Evolutionary conservation across 2,329 filamentous ascomycete genomes (phyloP), one percentile per base, ranked within the genome.

Genomic region (Pestalotiopsis fici): DNA sequence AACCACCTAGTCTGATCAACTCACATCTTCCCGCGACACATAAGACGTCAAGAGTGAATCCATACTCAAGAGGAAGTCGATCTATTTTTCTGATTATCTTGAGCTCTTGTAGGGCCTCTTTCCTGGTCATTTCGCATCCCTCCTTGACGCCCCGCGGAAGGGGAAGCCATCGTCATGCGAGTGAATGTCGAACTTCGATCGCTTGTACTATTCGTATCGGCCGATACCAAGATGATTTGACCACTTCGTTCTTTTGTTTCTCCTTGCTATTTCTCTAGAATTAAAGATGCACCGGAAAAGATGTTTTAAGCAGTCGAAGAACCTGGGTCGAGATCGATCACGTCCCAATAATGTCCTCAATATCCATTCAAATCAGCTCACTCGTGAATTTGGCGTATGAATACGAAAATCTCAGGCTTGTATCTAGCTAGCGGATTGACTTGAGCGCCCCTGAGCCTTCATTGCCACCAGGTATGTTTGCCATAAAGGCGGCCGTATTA

Each of bases 1-100:
- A 85, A 1, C 77, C 78, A 65, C 84, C 85, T 43, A 84, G 72
- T 71, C 85, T 81, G 15, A 85, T 76, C n/a, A 85, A 71, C 72
- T 77, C 69, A 47, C 71, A 65, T 0, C 70, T 67, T 1, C 69
- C 66, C 0, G 64, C 74, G 28, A 81, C 74, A 59, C 78, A 80
- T 18, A 37, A 74, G 18, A 83, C 72, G 69, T 85, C 82, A 67
- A 85, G 84, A 3, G 77, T 78, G 59, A 84, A 80, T 0, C 82
- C 82, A 66, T 83, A 78, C 25, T 73, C 66, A 23, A 78, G 65
- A 25, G 83, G 61, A 59, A 80, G 50, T 7, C 37, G 37, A 62
- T 81, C 74, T 59, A 72, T 64, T 60, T 70, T n/a, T 15, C 23
- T 28, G 21, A 3, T 21, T n/a, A 0, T 2, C 9, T 31, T 9